phyloP scores from a whole-genome alignment of 805 yeast genomes.

The Jamesozyma hellenica region DNA sequence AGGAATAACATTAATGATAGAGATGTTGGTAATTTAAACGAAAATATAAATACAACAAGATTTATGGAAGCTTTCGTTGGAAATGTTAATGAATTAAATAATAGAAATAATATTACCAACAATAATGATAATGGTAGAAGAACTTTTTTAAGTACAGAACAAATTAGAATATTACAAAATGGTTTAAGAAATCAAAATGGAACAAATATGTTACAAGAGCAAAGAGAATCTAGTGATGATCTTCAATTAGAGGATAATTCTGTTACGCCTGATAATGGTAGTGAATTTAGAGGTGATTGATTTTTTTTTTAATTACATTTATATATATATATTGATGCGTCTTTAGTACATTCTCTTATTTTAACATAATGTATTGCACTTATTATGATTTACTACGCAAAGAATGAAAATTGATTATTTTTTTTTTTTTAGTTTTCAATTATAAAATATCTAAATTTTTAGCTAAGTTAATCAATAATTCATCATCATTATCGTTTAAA shows the following conservation, averaged over 20 bases:
- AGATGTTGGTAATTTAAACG: slow-evolving; percentile 4
- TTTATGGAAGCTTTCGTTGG: too few relatives aligned
- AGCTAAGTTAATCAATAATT: slow-evolving; percentile 10
- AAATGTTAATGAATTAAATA: neutral
- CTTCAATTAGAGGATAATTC: slow-evolving; percentile 16
- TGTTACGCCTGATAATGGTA: slow-evolving; percentile 24
- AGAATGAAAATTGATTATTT: neutral
- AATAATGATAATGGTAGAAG: slow-evolving; percentile 6
- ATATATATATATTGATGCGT: neutral
- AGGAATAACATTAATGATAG: neutral
- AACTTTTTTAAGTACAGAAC: slow-evolving; percentile 16
- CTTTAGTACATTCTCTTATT: too few relatives aligned
- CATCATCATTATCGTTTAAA: slow-evolving; percentile 1
- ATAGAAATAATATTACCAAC: neutral
- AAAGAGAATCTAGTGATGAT: slow-evolving; percentile 2
- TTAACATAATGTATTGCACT: too few relatives aligned
- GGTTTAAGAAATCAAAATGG: slow-evolving; percentile 12
- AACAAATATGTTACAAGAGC: neutral
- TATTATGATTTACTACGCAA: too few relatives aligned
- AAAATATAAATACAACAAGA: too few relatives aligned
- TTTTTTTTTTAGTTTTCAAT: neutral
- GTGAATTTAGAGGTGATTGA: slow-evolving; percentile 3
- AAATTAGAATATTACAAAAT: slow-evolving; percentile 21
- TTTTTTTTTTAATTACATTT: neutral
- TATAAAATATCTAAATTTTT: slow-evolving; percentile 5